Base-by-base conservation (phyloP, 768 basidiomycete genomes). In the Mycena albidolilacea region DNA sequence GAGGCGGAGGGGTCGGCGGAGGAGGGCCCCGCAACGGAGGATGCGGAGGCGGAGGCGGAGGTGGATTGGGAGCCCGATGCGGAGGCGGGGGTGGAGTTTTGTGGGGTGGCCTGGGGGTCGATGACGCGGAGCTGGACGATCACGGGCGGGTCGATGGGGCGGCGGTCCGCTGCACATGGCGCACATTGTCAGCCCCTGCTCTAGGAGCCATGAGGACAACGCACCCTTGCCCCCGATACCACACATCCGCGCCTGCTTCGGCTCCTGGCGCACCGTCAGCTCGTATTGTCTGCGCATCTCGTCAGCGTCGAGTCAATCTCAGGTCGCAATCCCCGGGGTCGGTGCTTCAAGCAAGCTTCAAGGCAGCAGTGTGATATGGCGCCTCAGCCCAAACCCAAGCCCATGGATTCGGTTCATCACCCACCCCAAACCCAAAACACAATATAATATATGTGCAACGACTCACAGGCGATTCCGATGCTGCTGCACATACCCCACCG, bases 81-180 rank as follows among this genome's bases (percentile, higher is more conserved):
- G 43, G 65, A 60, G 19, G 23, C 74, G 57, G 35, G 52, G 23
- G 15, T 63, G 30, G 30, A 4, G 30, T 54, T 39, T 65, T 59
- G 23, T 57, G 55, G 60, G 55, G 69, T 30, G 30, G 30, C 30
- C 30, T 30, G 30, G 30, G 90, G 91, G 83, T 96, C 93, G 77
- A 95, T 86, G 67, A 98, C 95, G 67, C 93, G 91, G 9, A 98
- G 90, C 81, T 97, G 96, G n/a, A 98, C 92, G 83, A 98, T 97
- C 19, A 97, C 97, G 1, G 97, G 96, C 0, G 97, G 97, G 86
- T 98, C 97, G 80, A 98, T 96, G 3, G 97, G 97, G 46, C 97
- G 88, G n/a, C 97, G 90, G 87, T 97, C 97, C 67, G 95, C 96
- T 94, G 84, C 64, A 38, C 21, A 11, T 46, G 30, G 44, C n/a